Evolutionary conservation across 2,329 filamentous ascomycete genomes (phyloP), one percentile per base, ranked within the genome.

Genomic region (Colletotrichum ledebouriae): DNA sequence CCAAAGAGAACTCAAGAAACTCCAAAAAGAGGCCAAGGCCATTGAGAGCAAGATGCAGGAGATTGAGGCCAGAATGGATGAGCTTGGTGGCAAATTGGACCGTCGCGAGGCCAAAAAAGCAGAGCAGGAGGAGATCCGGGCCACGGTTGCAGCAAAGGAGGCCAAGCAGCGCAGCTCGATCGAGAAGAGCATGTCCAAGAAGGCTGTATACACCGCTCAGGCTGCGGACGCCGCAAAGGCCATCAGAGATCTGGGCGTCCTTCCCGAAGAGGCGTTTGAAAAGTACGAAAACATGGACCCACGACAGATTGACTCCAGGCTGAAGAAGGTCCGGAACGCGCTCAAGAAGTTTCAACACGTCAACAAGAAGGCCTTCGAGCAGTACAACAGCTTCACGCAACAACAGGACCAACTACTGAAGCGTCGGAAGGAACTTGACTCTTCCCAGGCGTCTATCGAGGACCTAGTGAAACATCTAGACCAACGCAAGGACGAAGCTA

Each of bases 331-430:
- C 75, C 97, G 97, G 71, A 93, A 97, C 73, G 90, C 92, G 0
- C 85, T 98, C 62, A 98, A 98, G 82, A 97, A 98, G 78, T 98
- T 96, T 82, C 94, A 94, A 63, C 94, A 98, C 75, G 94, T 99
- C 82, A 99, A 99, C 87, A 99, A 98, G 83, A 98, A 99, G 82
- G 96, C 96, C 0, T 97, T 98, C 77, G 97, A 99, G 80, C 96
- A 99, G 79, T 99, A 98, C 83, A 97, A 95, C 82, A 97, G 91
- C 81, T 99, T 98, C 78, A 98, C 95, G 7, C 92, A 90, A 58
- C 94, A 98, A 80, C 92, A 97, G 65, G 94, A 97, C 70, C 91
- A 92, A 22, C 85, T 99, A 17, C 92, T 92, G 57, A 92, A 92
- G 75, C 92, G 96, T 73, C 89, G 95, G 57, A 88, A 91, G 73